Evolutionary conservation across 2,329 filamentous ascomycete species (phyloP), one percentile per base, ranked within the genome.

Genomic region (Alternaria panax): DNA sequence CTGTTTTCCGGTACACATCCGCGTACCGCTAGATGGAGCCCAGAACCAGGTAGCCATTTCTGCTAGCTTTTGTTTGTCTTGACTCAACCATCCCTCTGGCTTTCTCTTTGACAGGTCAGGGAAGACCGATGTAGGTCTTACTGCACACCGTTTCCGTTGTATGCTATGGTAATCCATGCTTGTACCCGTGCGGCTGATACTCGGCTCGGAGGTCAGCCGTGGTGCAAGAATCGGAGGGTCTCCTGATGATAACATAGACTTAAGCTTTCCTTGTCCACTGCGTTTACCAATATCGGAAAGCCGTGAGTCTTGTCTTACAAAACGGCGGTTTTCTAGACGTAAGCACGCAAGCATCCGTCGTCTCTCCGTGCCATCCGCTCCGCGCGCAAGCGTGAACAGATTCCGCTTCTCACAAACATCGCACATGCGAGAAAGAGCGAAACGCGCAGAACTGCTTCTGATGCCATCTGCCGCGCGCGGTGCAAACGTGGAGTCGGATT

Each of bases 401-500:
- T 86, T 85, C 67, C 80, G 80, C 9, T 76, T 75, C 0, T 83
- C 83, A 50, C 85, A 85, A 0, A 80, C 82, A 62, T 85, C 83
- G 58, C 87, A 86, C 81, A 86, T 85, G 43, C 80, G 79, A 14
- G 55, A 87, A 64, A 86, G 87, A 1, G 51, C 46, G 0, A 84
- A 84, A 38, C 83, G 72, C 40, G 82, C 83, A 55, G 82, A 86
- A 0, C 79, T 79, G 45, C 79, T 82, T 1, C 85, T 84, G 1
- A 84, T 80, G 0, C 84, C 84, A 68, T 87, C 86, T 22, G 87
- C 86, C 0, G 80, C 80, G n/a, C 80, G 78, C 36, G 86, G 61
- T 0, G 84, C 85, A 0, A 79, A 71, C 0, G 84, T 70, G 30
- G 71, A 78, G 59, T 78, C 80, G 54, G 64, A 67, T 6, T 59